These are phyloP conservation scores for Colletotrichum sp. DNA, from an alignment of 2,329 filamentous ascomycete genomes.

Conservation along the genomic window DNA sequence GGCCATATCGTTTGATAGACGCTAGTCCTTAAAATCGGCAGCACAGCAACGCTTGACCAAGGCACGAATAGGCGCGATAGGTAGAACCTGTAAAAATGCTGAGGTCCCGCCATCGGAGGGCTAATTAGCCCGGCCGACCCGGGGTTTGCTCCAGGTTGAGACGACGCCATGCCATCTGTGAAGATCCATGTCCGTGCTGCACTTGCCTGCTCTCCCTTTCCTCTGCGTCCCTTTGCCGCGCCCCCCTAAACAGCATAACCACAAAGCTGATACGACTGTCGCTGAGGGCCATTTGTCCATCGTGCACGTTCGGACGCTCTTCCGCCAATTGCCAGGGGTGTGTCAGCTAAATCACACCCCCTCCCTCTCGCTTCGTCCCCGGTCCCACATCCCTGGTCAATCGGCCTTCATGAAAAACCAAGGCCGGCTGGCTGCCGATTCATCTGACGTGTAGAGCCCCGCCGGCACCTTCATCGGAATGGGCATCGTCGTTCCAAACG, in stretches of 20 bases:
- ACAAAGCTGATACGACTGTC: not conserved
- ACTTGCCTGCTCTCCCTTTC: not conserved
- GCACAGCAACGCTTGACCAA: not conserved
- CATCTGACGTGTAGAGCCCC: conserved; percentile 45
- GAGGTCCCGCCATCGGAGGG: conserved; percentile 6
- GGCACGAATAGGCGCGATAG: not conserved
- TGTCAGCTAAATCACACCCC: not conserved
- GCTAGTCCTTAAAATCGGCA: not conserved
- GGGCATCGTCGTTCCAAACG: conserved; percentile 47
- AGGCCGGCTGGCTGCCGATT: conserved; percentile 30
- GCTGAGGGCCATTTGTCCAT: not conserved
- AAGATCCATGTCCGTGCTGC: conserved; percentile 8
- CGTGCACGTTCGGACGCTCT: not conserved
- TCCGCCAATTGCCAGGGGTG: not conserved
- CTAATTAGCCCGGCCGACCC: conserved; percentile 19
- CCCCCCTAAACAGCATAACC: not conserved
- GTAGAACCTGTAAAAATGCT: not conserved
- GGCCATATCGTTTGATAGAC: not conserved
- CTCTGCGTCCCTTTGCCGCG: not conserved
- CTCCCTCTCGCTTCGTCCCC: not conserved
- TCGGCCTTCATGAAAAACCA: conserved; percentile 43
- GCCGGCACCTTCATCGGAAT: conserved; percentile 70
- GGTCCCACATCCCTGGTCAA: not conserved
- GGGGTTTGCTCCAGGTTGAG: conserved; percentile 13
- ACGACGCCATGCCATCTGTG: conserved; percentile 12